Evolutionary conservation across 331 rosid species (phyloP), one percentile per base, ranked within the genome.

Genomic region (Malus hybrid): DNA sequence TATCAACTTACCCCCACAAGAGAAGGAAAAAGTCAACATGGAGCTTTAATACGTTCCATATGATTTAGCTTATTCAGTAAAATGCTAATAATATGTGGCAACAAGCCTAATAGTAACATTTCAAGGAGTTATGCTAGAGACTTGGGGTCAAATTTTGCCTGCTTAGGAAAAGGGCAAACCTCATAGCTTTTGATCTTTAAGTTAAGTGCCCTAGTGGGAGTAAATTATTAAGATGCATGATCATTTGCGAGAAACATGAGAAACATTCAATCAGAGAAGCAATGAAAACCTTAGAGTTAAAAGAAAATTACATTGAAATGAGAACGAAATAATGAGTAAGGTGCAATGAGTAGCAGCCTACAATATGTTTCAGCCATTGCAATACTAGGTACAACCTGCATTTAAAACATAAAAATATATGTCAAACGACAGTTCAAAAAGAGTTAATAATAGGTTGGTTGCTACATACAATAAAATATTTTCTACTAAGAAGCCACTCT

Each of bases 301-400:
- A 69, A 73, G 57, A 68, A 83, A 52, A 60, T 84, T 90, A 95
- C 99, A 75, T 70, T 89, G 87, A 95, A 95, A 89, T 89, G 99
- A 14, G 99, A 89, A 71, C 99, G 97, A 29, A 92, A 89, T 54
- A 95, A 85, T 60, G 97, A 86, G 79, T 92, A 92, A 66, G 99
- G 97, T 28, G 97, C 85, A 55, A 95, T 75, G 81, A 95, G 97
- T 78, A 95, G 89, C 83, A 95, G 75, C 75, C 99, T 90, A 56
- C 90, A 66, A 85, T 95, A 95, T 14, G 99, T 90, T 83, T 95
- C 99, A 61, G 90, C 97, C 97, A 95, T 89, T 46, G 99, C 97
- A 83, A 95, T 88, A 87, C 92, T 95, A 70, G 99, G 97, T 24
- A 90, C 83, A 83, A 80, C 92, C 99, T 95, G 93, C 90, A 85